Evolutionary conservation across 441 rosid species (phyloP).

Genomic region (Arabidopsis lyrata): DNA sequence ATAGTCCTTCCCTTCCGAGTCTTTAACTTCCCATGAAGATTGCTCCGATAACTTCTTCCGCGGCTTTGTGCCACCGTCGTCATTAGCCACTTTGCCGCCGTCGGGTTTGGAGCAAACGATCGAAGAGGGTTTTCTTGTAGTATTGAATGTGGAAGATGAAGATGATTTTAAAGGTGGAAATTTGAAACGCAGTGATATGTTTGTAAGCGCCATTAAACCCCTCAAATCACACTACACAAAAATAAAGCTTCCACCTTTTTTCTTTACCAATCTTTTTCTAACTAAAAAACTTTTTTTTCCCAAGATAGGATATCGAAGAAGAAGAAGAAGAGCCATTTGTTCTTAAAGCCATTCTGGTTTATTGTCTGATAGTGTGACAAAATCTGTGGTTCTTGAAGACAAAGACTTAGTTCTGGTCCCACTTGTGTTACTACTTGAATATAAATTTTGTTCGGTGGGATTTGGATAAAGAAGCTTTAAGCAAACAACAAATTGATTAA

Average conservation of each 20-base stretch:
- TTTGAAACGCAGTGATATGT: conserved; percentile 44
- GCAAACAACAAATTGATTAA: background rate
- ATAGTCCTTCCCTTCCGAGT: conserved; percentile 82
- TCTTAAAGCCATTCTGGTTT: background rate
- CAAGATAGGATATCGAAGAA: conserved; percentile 32
- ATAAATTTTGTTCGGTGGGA: background rate
- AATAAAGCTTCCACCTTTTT: conserved; percentile 10
- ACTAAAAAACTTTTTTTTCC: background rate
- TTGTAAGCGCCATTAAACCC: conserved; percentile 43
- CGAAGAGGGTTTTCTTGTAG: conserved; percentile 35
- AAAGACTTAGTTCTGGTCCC: conserved; percentile 35
- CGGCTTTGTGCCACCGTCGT: conserved; percentile 30
- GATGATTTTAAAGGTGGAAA: conserved; percentile 35
- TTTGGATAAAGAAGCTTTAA: conserved; percentile 12
- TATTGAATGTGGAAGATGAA: conserved; percentile 42
- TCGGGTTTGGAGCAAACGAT: conserved; percentile 53
- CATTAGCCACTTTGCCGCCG: conserved; percentile 29
- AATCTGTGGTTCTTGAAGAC: conserved; percentile 24
- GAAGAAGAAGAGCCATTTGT: conserved; percentile 37
- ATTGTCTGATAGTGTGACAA: conserved; percentile 17
- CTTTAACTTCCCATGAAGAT: conserved; percentile 92
- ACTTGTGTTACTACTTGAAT: background rate
- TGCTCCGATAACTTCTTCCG: conserved; percentile 72
- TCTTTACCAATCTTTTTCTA: background rate
- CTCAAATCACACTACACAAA: background rate